Evolutionary conservation across 2,329 filamentous ascomycete genomes (phyloP), one percentile per base, ranked within the genome.

Genomic region (Fusarium praegraminearum): DNA sequence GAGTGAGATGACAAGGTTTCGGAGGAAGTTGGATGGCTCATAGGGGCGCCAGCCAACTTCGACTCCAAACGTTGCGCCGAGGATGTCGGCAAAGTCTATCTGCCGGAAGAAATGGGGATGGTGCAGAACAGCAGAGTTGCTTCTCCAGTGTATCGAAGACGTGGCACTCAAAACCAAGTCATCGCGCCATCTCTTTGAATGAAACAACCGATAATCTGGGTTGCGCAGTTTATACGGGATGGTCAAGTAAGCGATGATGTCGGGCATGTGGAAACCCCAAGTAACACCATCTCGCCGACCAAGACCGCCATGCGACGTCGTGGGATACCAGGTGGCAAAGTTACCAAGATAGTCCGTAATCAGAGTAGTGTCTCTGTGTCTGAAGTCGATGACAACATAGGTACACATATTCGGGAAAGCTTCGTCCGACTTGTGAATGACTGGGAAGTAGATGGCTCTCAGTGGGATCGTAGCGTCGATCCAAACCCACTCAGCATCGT

Each of bases 341-440:
- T 4, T 1, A 2, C 61, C 57, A 3, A 0, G 4, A 5, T 18
- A 3, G 5, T 41, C 15, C 8, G 7, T 8, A 3, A 58, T 38
- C 0, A 24, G 2, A 6, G 52, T 1, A 1, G n/a, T 9, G 0
- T 1, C 4, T 2, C 53, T 44, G 5, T 65, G 62, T 24, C 38
- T 55, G 1, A 66, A 51, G 6, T 66, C 63, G 33, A 66, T 66
- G 15, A 66, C 55, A 3, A 33, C 63, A 2, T 66, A 66, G 3
- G 63, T 66, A 7, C 61, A 66, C 0, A 65, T 6, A 8, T 38
- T 6, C 0, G 12, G 9, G 3, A 66, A 65, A 0, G 61, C 63
- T 3, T 66, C 24, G 12, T 66, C 63, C 9, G 63, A 30, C 1
- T 1, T 40, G 0, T 36, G 24, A 0, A 26, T 1, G 2, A 66